Conservation (phyloP, 768 basidiomycete genomes). For the Pleurotus platypus region DNA sequence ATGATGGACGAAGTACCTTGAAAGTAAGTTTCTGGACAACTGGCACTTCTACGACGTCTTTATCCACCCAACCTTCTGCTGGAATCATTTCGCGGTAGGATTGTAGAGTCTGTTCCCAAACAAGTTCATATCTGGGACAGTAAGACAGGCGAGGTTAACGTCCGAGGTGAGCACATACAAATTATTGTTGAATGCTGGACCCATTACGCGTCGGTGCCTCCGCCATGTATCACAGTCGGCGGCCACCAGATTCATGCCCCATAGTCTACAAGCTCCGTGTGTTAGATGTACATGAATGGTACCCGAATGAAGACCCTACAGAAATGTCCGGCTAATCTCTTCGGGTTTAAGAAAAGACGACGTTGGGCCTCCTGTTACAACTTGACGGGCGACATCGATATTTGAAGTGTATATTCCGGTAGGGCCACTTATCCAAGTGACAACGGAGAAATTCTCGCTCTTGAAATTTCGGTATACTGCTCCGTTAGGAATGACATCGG, state of each 20-base stretch:
- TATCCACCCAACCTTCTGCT: conserved; percentile 29
- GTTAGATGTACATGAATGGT: no score
- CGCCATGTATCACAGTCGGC: conserved; percentile 27
- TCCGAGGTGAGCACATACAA: conserved; percentile 13
- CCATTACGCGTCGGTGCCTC: conserved; percentile 28
- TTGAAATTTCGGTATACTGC: conserved; percentile 31
- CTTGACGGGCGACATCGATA: conserved; percentile 43
- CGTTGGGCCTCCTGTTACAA: conserved; percentile 34
- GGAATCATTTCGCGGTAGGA: conserved; percentile 36
- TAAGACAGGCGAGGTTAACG: neutral
- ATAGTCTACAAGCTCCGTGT: conserved; percentile 10
- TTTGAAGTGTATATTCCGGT: conserved; percentile 40
- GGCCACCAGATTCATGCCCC: conserved; percentile 29
- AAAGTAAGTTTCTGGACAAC: conserved; percentile 29
- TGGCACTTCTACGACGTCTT: conserved; percentile 23
- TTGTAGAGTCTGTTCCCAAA: conserved; percentile 35
- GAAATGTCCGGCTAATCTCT: conserved; percentile 22
- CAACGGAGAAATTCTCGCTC: conserved; percentile 37
- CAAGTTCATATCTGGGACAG: conserved; percentile 30
- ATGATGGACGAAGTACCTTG: conserved; percentile 22
- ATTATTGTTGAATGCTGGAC: conserved; percentile 26
- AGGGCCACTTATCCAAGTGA: conserved; percentile 34
- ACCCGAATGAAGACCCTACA: conserved; percentile 21
- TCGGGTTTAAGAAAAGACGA: conserved; percentile 37
- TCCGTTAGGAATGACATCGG: neutral